Evolutionary conservation across 192 early-diverging fungal genomes (phyloP).

Genomic region (Powellomyces hirtus): DNA sequence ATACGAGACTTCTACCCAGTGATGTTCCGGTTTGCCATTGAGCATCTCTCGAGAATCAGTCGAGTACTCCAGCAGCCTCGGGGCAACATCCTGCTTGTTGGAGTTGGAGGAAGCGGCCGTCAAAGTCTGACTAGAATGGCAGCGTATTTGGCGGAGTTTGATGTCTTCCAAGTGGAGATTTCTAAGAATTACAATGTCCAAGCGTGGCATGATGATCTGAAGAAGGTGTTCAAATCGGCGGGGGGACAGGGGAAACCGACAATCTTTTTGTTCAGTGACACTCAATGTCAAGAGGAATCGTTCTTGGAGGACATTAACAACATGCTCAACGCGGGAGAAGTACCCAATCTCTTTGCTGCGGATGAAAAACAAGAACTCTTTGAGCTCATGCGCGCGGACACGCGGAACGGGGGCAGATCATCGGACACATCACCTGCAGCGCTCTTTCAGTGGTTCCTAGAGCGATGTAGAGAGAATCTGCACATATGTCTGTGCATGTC

Average conservation of each 20-base stretch:
- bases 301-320: conserved; percentile 66
- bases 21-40: conserved; percentile 62
- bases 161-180: conserved; percentile 61
- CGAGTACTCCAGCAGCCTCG: conserved; percentile 54
- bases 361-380: conserved; percentile 63
- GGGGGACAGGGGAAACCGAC: conserved; percentile 54
- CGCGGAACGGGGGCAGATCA: conserved; percentile 19
- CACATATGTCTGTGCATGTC: conserved; percentile 58
- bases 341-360: conserved; percentile 55
- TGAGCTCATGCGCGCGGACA: conserved; percentile 51
- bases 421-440: conserved; percentile 46
- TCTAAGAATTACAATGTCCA: conserved; percentile 53
- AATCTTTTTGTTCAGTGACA: conserved; percentile 59
- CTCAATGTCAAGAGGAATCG: conserved; percentile 61
- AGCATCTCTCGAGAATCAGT: conserved; percentile 56
- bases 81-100: conserved; percentile 59
- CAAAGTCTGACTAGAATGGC: conserved; percentile 61
- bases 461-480: conserved; percentile 57
- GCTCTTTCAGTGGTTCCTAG: conserved; percentile 50
- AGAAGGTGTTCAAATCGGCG: conserved; percentile 53
- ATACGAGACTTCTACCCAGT: neutral
- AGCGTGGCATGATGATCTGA: conserved; percentile 62
- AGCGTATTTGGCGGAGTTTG: conserved; percentile 56
- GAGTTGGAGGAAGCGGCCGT: conserved; percentile 59
- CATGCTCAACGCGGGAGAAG: conserved; percentile 60